Percentiles rank a stretch among this genome's conserved stretches.
Conservation (phyloP, 2,329 filamentous ascomycete genomes). For the Mollisiaceae sp. region DNA sequence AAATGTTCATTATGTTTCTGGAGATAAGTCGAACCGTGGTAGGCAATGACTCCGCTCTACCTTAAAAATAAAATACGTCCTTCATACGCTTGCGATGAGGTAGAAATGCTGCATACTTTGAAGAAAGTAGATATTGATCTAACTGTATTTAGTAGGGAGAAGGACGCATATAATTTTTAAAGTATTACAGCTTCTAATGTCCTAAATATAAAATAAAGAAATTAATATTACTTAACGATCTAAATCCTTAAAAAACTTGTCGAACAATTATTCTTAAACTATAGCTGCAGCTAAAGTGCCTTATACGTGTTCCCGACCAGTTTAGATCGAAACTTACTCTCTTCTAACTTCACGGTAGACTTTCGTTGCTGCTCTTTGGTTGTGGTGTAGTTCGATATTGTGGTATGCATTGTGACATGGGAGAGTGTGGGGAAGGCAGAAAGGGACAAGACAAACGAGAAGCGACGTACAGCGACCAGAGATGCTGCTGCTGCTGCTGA, state of each 20-base stretch:
- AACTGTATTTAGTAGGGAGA: no score
- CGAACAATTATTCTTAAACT: no score
- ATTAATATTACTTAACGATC: no score
- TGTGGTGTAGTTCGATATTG: constrained; percentile 50
- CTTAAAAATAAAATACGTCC: constrained; percentile 55
- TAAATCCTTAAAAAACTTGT: no score
- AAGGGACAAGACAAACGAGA: not conserved
- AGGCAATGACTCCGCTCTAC: constrained; percentile 50
- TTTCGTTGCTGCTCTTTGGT: constrained; percentile 55
- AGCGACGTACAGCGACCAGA: not conserved
- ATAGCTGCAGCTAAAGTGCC: no score
- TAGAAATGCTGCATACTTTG: no score
- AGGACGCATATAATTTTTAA: no score
- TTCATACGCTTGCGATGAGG: not conserved
- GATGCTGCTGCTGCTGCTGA: not conserved
- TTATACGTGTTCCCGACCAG: constrained; percentile 22
- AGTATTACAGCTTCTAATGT: no score
- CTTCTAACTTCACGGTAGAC: constrained; percentile 17
- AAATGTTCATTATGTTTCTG: constrained; percentile 19
- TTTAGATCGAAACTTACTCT: constrained; percentile 10
- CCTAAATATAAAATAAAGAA: no score
- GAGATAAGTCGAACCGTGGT: constrained; percentile 30
- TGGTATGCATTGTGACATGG: constrained; percentile 52
- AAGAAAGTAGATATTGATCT: no score
- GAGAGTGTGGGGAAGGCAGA: constrained; percentile 47